Percentiles rank a stretch among this genome's conserved stretches.
Conservation (phyloP, 768 basidiomycete species). For the Boletus subcaerulescens region DNA sequence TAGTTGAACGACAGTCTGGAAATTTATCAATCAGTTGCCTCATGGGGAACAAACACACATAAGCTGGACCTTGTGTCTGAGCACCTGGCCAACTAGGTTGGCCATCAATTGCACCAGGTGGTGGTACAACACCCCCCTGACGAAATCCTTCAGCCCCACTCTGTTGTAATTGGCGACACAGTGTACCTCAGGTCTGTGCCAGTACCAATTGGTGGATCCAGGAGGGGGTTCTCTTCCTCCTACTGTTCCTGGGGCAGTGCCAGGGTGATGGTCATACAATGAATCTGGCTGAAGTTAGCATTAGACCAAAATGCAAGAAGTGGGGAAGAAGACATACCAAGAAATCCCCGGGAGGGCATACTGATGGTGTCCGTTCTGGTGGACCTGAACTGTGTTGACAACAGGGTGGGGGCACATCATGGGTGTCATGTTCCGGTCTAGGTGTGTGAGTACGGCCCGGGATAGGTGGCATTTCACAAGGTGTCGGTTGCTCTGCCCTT, state of each 20-base stretch:
- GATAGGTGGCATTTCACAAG: constrained; percentile 1
- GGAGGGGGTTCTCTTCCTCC: constrained; percentile 15
- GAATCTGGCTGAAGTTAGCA: constrained; percentile 12
- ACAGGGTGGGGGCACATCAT: constrained; percentile 9
- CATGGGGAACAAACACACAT: constrained; percentile 18
- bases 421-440: neutral
- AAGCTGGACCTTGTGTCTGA: constrained; percentile 28
- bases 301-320: constrained; percentile 4
- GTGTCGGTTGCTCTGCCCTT: neutral
- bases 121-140: constrained; percentile 24
- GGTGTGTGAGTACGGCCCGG: constrained; percentile 7
- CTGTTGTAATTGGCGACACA: neutral
- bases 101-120: constrained; percentile 24
- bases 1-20: constrained; percentile 57
- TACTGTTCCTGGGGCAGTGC: constrained; percentile 22
- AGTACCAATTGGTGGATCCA: constrained; percentile 26
- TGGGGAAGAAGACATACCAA: constrained; percentile 12
- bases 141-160: neutral
- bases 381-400: constrained; percentile 13
- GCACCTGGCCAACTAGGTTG: constrained; percentile 21
- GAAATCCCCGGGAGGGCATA: constrained; percentile 20
- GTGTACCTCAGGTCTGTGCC: constrained; percentile 17
- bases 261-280: constrained; percentile 22
- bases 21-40: constrained; percentile 3
- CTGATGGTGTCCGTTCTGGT: constrained; percentile 22